Conservation (phyloP, 768 basidiomycete species). For the Rhodotorula kratochvilovae region DNA sequence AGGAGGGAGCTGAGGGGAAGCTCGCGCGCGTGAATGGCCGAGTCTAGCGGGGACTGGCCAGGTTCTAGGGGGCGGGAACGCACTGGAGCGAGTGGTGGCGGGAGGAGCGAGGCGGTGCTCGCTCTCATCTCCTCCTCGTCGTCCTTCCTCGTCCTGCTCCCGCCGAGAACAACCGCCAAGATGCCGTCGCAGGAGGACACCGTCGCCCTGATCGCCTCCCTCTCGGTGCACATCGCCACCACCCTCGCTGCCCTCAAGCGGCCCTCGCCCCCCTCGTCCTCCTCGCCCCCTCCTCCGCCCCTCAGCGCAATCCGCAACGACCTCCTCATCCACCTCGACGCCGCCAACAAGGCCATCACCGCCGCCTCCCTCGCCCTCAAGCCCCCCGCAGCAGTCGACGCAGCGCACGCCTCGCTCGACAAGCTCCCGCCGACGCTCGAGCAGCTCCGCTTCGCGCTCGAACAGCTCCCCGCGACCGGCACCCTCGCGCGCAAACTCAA, state of each 20-base stretch:
- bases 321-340: background rate
- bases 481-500: background rate
- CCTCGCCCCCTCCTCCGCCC: background rate
- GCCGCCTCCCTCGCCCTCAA: conserved; percentile 31
- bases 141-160: too few species aligned
- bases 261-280: background rate
- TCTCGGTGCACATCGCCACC: background rate
- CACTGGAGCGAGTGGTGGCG: too few species aligned
- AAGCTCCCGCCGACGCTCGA: conserved; percentile 8
- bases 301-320: conserved; percentile 21
- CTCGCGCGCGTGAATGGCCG: too few species aligned
- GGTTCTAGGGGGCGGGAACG: too few species aligned
- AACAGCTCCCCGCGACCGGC: background rate
- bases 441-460: conserved; percentile 14
- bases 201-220: background rate
- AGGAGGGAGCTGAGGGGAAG: too few species aligned
- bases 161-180: too few species aligned
- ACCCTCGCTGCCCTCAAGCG: background rate
- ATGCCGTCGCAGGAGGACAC: too few species aligned
- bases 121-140: too few species aligned
- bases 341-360: conserved; percentile 16
- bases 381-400: conserved; percentile 5
- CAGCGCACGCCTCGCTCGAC: background rate
- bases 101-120: background rate
- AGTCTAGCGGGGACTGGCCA: too few species aligned